Evolutionary conservation across 202 grass and related monocot genomes (phyloP), one percentile per base, ranked within the genome.

Genomic region (Cymbopogon flexuosus): DNA sequence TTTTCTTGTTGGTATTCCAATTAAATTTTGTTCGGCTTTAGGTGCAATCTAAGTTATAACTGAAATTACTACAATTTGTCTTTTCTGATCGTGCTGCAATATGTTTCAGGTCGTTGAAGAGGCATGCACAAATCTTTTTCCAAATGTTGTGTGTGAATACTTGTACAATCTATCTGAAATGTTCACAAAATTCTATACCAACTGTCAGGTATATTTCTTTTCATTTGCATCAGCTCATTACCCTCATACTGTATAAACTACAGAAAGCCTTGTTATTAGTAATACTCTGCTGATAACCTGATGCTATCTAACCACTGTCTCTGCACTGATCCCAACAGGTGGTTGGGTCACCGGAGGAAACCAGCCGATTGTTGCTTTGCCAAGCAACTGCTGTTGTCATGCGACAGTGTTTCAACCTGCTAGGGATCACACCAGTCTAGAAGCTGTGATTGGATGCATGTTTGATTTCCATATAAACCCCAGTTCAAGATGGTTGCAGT

Each of bases 161-260:
- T 85, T 98, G 40, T 98, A 98, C 83, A 95, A 91, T 78, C 82
- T 98, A 62, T 95, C 95, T n/a, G 95, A 98, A 83, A 91, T 88
- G 79, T 98, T 98, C 82, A 98, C 92, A 47, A 77, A 68, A 77
- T 98, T 98, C 80, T 98, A 93, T 67, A 98, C 92, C 72, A 98
- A 88, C 40, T 98, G 95, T 51, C 88, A 87, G 90, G 95, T 98
- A 85, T 75, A 36, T 16, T 57, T 75, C 31, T 58, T 31, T 65
- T 46, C 4, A 65, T 64, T 80, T 33, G 59, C 65, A 12, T 65
- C 41, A 6, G 27, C 27, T 27, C 58, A 21, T 72, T 21, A 27
- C 65, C 12, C n/a, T 33, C 13, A 1, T 31, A 2, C 14, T 16
- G 10, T 10, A 14, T 56, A 29, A 45, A 23, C 16, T 9, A 13